phyloP scores from a whole-genome alignment of 2,329 filamentous ascomycete genomes.

The Pyrenochaeta sp. region DNA sequence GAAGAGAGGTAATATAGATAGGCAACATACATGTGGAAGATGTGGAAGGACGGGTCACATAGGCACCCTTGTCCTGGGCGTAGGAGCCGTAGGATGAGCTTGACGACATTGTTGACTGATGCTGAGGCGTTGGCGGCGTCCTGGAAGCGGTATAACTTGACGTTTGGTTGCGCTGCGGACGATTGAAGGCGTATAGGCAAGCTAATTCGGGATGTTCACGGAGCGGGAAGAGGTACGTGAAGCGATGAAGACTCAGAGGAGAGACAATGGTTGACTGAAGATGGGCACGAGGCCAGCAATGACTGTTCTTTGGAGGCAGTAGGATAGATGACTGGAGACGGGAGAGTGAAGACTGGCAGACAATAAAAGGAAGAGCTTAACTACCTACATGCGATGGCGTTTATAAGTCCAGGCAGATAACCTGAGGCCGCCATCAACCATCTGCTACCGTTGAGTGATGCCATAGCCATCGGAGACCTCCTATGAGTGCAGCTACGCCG shows the following conservation, averaged over 20 bases:
- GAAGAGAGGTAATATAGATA: neutral
- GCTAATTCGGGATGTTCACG: constrained; percentile 17
- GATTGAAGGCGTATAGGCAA: constrained; percentile 11
- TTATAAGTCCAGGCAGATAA: constrained; percentile 43
- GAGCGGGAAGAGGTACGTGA: constrained; percentile 9
- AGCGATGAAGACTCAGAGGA: constrained; percentile 1
- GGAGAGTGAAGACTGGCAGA: constrained; percentile 11
- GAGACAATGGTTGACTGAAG: constrained; percentile 24
- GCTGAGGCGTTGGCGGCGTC: constrained; percentile 21
- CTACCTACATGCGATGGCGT: constrained; percentile 14
- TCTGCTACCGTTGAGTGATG: constrained; percentile 27
- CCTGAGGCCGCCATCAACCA: constrained; percentile 39
- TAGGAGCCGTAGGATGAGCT: constrained; percentile 34
- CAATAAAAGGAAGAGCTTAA: constrained; percentile 20
- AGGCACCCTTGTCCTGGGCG: constrained; percentile 30
- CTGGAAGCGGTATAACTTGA: constrained; percentile 15
- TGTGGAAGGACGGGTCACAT: constrained; percentile 33
- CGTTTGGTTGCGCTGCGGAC: constrained; percentile 3
- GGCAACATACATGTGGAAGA: constrained; percentile 32
- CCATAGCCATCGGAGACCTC: constrained; percentile 29
- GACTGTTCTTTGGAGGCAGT: constrained; percentile 8
- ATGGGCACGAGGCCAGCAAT: constrained; percentile 14
- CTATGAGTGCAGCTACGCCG: constrained; percentile 21
- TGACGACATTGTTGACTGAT: constrained; percentile 33
- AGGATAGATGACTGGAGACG: constrained; percentile 29